Base-by-base conservation (phyloP, 1,284 basidiomycete genomes). In the Heterobasidion parviporum region DNA sequence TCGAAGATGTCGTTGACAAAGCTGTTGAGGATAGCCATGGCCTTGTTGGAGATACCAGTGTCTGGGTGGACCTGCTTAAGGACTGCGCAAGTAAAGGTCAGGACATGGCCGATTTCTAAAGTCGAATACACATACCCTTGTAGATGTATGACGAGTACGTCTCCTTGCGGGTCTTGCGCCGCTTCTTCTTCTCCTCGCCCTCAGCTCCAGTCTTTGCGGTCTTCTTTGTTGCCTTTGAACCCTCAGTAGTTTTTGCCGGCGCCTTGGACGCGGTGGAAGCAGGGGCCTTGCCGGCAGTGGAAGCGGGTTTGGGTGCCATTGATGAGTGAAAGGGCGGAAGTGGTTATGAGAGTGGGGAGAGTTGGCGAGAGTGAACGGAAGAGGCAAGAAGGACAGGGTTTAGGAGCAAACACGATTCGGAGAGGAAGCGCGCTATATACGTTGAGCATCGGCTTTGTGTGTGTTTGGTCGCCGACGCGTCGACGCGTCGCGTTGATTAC, bases 21-120 rank as follows among this genome's bases (percentile, higher is more conserved):
- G 14, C 82, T 84, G 78, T 86, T 86, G 58, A 87, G 72, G 67
- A 87, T 85, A 57, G 80, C 77, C 85, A 88, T 88, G 55, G 83
- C 83, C 74, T 87, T 87, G 80, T 85, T 86, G 54, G 80, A 78
- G 73, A 87, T 85, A 79, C 85, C 85, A 61, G 84, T 87, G 71
- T 87, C 85, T 62, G 85, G 85, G 76, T 87, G 85, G 59, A 87
- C 85, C 65, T 81, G 80, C 75, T 83, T 84, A 61, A 85, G 74
- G 57, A 85, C 82, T 77, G 67, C 65, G 68, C 65, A 44, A 14
- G 32, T 46, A 64, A 54, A 48, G 16, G 53, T 65, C 43, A 66
- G 57, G 32, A 6, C 36, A 49, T 47, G 50, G 56, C 47, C 6
- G 26, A 15, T 12, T 36, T 12, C 41, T 14, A 45, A 36, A 16